Percentiles rank a stretch among this genome's conserved stretches.
phyloP scores from a whole-genome alignment of 2,329 filamentous ascomycete species.

The Dendryphion nanum region DNA sequence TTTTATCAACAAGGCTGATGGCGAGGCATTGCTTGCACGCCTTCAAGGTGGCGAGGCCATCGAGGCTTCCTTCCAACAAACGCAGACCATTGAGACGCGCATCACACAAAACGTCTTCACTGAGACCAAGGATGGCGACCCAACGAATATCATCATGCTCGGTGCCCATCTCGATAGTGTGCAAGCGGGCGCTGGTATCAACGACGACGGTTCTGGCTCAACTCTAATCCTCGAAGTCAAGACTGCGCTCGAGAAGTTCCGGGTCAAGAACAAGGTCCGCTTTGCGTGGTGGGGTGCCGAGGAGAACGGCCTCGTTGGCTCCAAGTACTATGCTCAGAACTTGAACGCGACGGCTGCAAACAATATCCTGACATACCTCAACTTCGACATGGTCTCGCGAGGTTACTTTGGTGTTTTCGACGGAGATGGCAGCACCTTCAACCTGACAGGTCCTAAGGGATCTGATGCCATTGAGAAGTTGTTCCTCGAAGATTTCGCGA shows the following conservation, averaged over 20 bases:
- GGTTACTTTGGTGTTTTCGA: conserved; percentile 42
- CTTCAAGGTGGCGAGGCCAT: conserved; percentile 42
- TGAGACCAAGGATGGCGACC: conserved; percentile 38
- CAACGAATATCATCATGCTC: conserved; percentile 38
- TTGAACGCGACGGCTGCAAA: conserved; percentile 30
- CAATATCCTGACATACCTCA: conserved; percentile 42
- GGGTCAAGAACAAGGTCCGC: conserved; percentile 41
- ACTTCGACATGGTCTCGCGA: conserved; percentile 45
- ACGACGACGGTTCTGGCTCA: conserved; percentile 42
- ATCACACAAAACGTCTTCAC: conserved; percentile 48
- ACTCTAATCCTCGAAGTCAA: conserved; percentile 39
- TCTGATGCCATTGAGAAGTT: conserved; percentile 36
- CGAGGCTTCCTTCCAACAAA: conserved; percentile 45
- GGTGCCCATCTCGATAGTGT: conserved; percentile 41
- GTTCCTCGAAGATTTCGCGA: conserved; percentile 36
- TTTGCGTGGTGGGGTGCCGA: conserved; percentile 44
- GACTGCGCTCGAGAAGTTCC: conserved; percentile 37
- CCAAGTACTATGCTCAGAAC: conserved; percentile 37
- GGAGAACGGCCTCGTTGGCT: conserved; percentile 41
- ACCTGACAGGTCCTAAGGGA: conserved; percentile 32
- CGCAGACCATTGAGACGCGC: conserved; percentile 48
- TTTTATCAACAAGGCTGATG: conserved; percentile 46
- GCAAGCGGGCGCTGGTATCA: conserved; percentile 40
- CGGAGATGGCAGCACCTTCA: conserved; percentile 36
- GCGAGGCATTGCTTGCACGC: conserved; percentile 40